Conservation (phyloP, 1,139 yeast genomes). For the Petasospora rhodanensis region DNA sequence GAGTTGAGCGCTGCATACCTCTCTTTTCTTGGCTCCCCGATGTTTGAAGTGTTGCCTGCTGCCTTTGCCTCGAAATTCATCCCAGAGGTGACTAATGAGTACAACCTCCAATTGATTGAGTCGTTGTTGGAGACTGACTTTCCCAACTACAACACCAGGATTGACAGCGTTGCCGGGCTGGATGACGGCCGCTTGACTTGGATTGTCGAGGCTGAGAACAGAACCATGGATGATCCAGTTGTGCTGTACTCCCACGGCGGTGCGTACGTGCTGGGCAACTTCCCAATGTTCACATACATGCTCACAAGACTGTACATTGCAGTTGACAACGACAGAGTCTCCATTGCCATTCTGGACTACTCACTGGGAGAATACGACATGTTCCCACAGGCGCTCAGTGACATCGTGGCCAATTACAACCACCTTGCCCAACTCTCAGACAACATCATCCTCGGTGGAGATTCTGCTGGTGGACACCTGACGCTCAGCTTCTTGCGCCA, state of each 20-base stretch:
- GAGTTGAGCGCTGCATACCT: slow-evolving; percentile 5
- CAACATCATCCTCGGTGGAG: slow-evolving; percentile 36
- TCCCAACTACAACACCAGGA: slow-evolving; percentile 6
- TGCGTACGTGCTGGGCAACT: slow-evolving; percentile 35
- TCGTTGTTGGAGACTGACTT: slow-evolving; percentile 3
- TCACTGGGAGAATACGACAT: slow-evolving; percentile 29
- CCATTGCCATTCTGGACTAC: slow-evolving; percentile 38
- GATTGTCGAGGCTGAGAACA: slow-evolving; percentile 25
- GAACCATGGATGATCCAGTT: slow-evolving; percentile 28
- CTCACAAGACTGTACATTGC: slow-evolving; percentile 34
- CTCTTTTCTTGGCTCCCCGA: slow-evolving; percentile 3
- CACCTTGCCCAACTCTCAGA: slow-evolving; percentile 32
- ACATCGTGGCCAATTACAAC: slow-evolving; percentile 32
- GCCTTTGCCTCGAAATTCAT: slow-evolving; percentile 2
- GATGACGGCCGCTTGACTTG: slow-evolving; percentile 18
- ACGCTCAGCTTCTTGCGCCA: neutral
- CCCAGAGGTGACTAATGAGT: slow-evolving; percentile 2
- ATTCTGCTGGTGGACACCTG: slow-evolving; percentile 3
- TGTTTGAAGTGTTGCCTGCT: slow-evolving; percentile 4
- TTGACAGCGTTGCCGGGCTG: slow-evolving; percentile 8
- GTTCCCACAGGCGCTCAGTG: slow-evolving; percentile 40
- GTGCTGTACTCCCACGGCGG: slow-evolving; percentile 40
- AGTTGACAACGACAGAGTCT: slow-evolving; percentile 25
- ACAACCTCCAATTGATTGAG: slow-evolving; percentile 4
- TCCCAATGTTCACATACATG: slow-evolving; percentile 29